Evolutionary conservation across 257 asterid genomes (phyloP), one percentile per base, ranked within the genome.

Genomic region (Ophiorrhiza pumila): DNA sequence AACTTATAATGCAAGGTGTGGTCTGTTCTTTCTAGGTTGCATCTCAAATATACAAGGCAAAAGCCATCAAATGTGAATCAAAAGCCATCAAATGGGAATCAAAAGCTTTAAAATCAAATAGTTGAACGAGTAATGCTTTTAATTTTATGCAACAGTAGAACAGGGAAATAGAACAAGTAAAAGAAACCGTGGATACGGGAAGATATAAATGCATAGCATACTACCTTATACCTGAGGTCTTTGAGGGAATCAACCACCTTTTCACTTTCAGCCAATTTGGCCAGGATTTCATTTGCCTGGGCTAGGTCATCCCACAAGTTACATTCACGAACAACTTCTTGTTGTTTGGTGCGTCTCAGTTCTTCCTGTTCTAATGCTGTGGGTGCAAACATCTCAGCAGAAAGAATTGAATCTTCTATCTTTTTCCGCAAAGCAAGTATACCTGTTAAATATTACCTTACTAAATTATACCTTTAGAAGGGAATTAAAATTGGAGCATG

Each of bases 391-490:
- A 85, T 88, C 85, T 91, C 93, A 7, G 96, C 96, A 47, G 89
- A 90, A 39, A 88, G 89, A 76, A 92, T 78, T 12, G 95, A 92
- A 70, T 90, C 95, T 76, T 90, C 95, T 53, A 90, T 87, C 79
- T 89, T 87, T 80, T 86, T 92, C 80, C 87, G 85, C 81, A 88
- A 73, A 47, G 97, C 85, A 79, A 88, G 84, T 88, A 85, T 80
- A 27, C 96, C 96, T 91, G 71, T 15, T 65, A 18, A 13, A 50
- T 17, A 52, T 17, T 20, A 13, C 57, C 49, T 14, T 18, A 60
- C 2, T 3, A 29, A 77, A 22, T 60, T 35, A 4, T 53, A 60
- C 66, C 22, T 31, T 53, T 46, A n/a, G 57, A 53, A 52, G 71
- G 25, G 62, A 29, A 35, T 25, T 7, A n/a, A n/a, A 39, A 22